Percentiles rank a stretch among this genome's conserved stretches.
These are phyloP conservation scores for Capsicum baccatum DNA, from an alignment of 257 asterid species.

Conservation along the genomic window DNA sequence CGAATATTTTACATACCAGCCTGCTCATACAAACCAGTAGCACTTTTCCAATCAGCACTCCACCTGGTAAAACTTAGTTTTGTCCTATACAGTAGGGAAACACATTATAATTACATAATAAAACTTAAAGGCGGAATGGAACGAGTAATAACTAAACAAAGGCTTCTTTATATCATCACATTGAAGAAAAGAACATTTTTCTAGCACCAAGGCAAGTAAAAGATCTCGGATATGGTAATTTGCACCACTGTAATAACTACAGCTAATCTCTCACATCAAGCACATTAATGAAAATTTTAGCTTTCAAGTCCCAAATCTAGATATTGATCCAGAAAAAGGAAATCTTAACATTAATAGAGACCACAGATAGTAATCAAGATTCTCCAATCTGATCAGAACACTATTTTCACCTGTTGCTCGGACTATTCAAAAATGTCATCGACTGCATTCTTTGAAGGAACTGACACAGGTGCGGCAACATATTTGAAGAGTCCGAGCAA, in stretches of 20 bases:
- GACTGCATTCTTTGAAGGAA: no score
- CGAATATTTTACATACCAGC: constrained; percentile 60
- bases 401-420: neutral
- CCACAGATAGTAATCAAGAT: neutral
- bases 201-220: neutral
- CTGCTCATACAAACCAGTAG: constrained; percentile 87
- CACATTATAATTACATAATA: neutral
- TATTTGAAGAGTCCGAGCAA: no score
- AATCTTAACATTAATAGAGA: neutral
- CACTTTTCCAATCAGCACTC: constrained; percentile 94
- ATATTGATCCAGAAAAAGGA: neutral
- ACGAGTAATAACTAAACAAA: neutral
- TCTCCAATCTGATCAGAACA: no score
- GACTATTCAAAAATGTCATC: no score
- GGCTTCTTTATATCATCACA: neutral
- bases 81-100: constrained; percentile 55
- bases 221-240: neutral
- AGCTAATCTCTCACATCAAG: neutral
- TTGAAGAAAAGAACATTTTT: neutral
- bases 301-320: neutral
- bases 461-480: no score
- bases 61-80: constrained; percentile 91
- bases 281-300: neutral
- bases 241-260: neutral
- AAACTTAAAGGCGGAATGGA: neutral